Evolutionary conservation across 257 asterid genomes (phyloP).

Genomic region (Craterostigma plantagineum): DNA sequence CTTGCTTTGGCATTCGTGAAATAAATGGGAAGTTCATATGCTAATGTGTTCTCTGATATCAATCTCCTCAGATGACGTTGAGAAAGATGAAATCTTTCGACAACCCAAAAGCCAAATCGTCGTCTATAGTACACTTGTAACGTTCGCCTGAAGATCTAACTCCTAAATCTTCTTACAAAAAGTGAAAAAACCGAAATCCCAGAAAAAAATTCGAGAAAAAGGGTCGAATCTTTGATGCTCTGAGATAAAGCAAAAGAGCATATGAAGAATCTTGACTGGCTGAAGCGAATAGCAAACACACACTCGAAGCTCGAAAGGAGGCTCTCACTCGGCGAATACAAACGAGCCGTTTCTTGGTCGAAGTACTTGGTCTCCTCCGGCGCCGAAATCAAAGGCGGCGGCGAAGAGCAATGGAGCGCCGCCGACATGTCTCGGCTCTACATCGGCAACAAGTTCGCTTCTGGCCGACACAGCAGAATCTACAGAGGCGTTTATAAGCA

Average conservation of each 20-base stretch:
- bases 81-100: no score
- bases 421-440: constrained; percentile 93
- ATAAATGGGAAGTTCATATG: no score
- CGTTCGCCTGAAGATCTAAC: no score
- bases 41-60: no score
- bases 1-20: no score
- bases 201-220: not conserved
- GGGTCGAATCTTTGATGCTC: no score
- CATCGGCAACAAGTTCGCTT: constrained; percentile 84
- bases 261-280: constrained; percentile 71
- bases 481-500: constrained; percentile 82
- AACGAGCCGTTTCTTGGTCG: constrained; percentile 85
- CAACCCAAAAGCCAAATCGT: no score
- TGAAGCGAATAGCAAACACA: constrained; percentile 49
- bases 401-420: constrained; percentile 87
- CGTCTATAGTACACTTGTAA: no score
- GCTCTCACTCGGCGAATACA: constrained; percentile 83
- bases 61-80: no score
- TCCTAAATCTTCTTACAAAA: no score
- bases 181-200: no score
- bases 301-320: constrained; percentile 82
- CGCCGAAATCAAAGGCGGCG: constrained; percentile 58
- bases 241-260: constrained; percentile 9
- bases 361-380: constrained; percentile 80
- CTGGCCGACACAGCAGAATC: constrained; percentile 86